Conservation (phyloP, 2,329 filamentous ascomycete genomes). For the Paraphaeosphaeria sporulosa region DNA sequence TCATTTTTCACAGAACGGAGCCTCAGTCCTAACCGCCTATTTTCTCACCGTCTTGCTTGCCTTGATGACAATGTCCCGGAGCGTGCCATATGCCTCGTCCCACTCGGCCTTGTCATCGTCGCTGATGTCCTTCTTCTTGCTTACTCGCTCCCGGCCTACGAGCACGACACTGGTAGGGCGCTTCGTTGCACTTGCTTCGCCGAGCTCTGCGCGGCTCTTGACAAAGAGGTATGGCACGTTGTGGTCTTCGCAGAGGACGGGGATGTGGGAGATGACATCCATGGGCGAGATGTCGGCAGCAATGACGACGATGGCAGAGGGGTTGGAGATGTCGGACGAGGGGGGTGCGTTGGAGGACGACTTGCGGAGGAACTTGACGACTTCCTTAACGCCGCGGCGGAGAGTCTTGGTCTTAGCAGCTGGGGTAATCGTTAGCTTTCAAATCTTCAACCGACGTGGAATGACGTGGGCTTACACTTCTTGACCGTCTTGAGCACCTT, state of each 20-base stretch:
- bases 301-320: slow-evolving; percentile 82
- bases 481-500: slow-evolving; percentile 71
- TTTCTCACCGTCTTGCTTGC: slow-evolving; percentile 65
- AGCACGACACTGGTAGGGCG: slow-evolving; percentile 96
- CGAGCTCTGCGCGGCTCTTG: slow-evolving; percentile 88
- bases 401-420: slow-evolving; percentile 95
- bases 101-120: slow-evolving; percentile 58
- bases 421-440: slow-evolving; percentile 51
- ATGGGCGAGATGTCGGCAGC: slow-evolving; percentile 97
- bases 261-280: slow-evolving; percentile 98
- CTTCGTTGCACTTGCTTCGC: slow-evolving; percentile 93
- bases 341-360: slow-evolving; percentile 73
- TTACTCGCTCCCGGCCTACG: slow-evolving; percentile 64
- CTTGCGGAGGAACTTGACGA: slow-evolving; percentile 97
- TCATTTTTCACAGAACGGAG: slow-evolving; percentile 2
- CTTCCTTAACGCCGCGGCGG: slow-evolving; percentile 98
- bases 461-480: slow-evolving; percentile 58
- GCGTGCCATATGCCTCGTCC: slow-evolving; percentile 61
- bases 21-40: slow-evolving; percentile 26
- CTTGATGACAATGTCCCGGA: slow-evolving; percentile 67
- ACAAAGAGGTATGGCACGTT: slow-evolving; percentile 97
- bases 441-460: background rate
- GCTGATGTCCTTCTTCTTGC: slow-evolving; percentile 59
- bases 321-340: slow-evolving; percentile 60
- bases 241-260: slow-evolving; percentile 97